phyloP scores from a whole-genome alignment of 305 asterid species.

The Euphrasia arctica region DNA sequence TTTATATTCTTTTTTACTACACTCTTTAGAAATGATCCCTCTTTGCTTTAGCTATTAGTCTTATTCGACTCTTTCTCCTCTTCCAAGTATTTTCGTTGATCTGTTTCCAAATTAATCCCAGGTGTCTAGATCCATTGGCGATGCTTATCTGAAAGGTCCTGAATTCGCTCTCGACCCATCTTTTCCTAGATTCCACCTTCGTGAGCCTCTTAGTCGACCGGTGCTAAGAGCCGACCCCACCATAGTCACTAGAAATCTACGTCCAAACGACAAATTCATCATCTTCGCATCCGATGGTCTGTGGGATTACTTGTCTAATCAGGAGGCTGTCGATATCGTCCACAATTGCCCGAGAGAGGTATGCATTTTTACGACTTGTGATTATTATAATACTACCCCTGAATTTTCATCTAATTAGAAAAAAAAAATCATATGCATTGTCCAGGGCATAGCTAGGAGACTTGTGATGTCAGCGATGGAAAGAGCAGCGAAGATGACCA shows the following conservation, averaged over 20 bases:
- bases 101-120: slow-evolving; percentile 27
- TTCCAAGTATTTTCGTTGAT: background rate
- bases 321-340: slow-evolving; percentile 74
- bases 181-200: slow-evolving; percentile 59
- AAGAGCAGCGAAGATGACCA: slow-evolving; percentile 45
- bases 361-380: slow-evolving; percentile 1
- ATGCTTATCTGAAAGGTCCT: slow-evolving; percentile 74
- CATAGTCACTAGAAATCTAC: slow-evolving; percentile 42
- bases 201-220: slow-evolving; percentile 58
- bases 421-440: background rate
- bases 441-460: slow-evolving; percentile 84
- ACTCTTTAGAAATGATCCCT: background rate
- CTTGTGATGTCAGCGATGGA: slow-evolving; percentile 54
- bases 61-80: background rate
- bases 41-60: background rate
- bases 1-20: background rate
- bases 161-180: slow-evolving; percentile 57
- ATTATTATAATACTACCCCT: background rate
- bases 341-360: slow-evolving; percentile 63
- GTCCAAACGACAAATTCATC: slow-evolving; percentile 53
- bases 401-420: background rate
- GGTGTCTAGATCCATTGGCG: slow-evolving; percentile 94
- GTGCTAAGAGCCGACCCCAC: slow-evolving; percentile 75
- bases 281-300: slow-evolving; percentile 90
- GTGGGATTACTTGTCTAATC: slow-evolving; percentile 76